Conservation (phyloP, 768 basidiomycete species). For the Paxillus involutus region DNA sequence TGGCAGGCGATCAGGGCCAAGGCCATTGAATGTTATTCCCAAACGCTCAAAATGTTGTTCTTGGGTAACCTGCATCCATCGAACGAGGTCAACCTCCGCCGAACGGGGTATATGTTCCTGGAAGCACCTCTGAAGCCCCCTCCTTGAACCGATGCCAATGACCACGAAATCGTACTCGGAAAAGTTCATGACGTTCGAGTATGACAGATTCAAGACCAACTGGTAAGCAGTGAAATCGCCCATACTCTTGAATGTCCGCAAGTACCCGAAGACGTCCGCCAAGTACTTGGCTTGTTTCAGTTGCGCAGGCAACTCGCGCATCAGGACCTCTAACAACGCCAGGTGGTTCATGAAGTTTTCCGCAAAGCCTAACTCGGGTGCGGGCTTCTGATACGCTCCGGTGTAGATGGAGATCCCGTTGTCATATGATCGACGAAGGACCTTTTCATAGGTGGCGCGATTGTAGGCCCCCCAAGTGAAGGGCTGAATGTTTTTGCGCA, state of each 20-base stretch:
- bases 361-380: constrained; percentile 52
- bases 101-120: constrained; percentile 39
- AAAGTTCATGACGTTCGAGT: constrained; percentile 57
- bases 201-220: constrained; percentile 58
- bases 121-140: constrained; percentile 72
- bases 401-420: constrained; percentile 57
- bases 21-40: constrained; percentile 49
- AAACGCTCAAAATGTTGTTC: constrained; percentile 59
- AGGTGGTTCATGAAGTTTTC: constrained; percentile 61
- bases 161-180: constrained; percentile 70
- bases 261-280: constrained; percentile 61
- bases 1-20: constrained; percentile 48
- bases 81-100: constrained; percentile 58
- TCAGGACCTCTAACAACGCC: constrained; percentile 53
- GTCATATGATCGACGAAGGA: constrained; percentile 45
- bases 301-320: constrained; percentile 55
- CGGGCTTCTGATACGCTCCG: constrained; percentile 70
- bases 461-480: constrained; percentile 63
- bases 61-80: constrained; percentile 64
- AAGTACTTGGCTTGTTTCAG: constrained; percentile 52
- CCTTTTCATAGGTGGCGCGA: constrained; percentile 48
- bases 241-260: constrained; percentile 65
- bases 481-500: constrained; percentile 51
- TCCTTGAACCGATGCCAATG: constrained; percentile 63
- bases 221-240: constrained; percentile 77